Base-by-base conservation (phyloP, 2,329 filamentous ascomycete genomes). In the Pseudopyricularia javanii region DNA sequence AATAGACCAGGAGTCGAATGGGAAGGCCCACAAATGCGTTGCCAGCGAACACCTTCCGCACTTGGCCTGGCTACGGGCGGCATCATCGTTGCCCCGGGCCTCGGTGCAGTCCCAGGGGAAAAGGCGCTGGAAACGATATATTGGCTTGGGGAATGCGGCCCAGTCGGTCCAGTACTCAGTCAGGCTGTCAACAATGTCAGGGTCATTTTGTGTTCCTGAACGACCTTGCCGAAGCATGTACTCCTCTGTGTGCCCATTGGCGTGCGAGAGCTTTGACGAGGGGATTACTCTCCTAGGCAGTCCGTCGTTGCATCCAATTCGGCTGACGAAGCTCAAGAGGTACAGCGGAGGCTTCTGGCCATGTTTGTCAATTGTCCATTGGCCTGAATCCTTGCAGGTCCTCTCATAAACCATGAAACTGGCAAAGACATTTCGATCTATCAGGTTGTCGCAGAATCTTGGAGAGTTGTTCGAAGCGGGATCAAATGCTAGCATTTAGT, bases 51-150 rank as follows among this genome's bases (percentile, higher is more conserved):
- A 74, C 14, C 60, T 50, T 9, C 66, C 66, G 54, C 71, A 74
- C 11, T 56, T 61, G 4, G 61, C 61, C 1, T 66, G 67, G 43
- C 12, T 12, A 14, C 22, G 9, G 43, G 8, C 17, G 7, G n/a
- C 37, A 4, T 43, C 37, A n/a, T 17, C 37, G 3, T 7, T 20
- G n/a, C n/a, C 12, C 15, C 37, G n/a, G 1, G 70, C 71, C 55
- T 73, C 70, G 4, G 70, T 74, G 57, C 71, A 74, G 54, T 74
- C 71, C 70, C 70, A 74, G 0, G 70, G 71, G 48, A 74, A 74
- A 15, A 72, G 47, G 50, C 68, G 63, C 51, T 72, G 70, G 48
- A 71, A 66, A 11, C 54, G 59, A 56, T 73, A 74, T 1, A 72
- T 54, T 0, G 62, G 64, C 3, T 59, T 61, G 1, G 61, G 65